A percentile compares a stretch with the other conserved stretches of the same genome.
Evolutionary conservation across 768 basidiomycete species (phyloP).

Genomic region (Favolaschia claudopus): DNA sequence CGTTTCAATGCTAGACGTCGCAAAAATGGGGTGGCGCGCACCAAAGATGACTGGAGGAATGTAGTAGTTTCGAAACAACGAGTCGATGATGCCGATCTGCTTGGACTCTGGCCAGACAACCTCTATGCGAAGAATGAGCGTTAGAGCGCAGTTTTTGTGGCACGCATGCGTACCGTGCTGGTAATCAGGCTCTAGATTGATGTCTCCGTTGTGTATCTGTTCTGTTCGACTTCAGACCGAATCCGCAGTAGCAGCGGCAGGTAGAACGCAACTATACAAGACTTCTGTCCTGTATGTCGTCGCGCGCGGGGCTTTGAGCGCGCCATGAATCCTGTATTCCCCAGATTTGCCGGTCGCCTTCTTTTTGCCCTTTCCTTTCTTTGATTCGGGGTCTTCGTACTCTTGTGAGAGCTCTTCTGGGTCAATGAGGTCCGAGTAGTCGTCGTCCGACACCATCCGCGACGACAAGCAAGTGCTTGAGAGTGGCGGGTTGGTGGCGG

Average conservation of each 20-base stretch:
- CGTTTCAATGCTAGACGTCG: constrained; percentile 13
- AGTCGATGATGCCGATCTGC: constrained; percentile 80
- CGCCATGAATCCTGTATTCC: constrained; percentile 40
- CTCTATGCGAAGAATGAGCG: constrained; percentile 44
- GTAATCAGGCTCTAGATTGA: constrained; percentile 79
- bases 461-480: too few relatives aligned
- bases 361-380: not conserved
- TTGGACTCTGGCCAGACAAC: constrained; percentile 84
- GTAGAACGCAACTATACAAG: too few relatives aligned
- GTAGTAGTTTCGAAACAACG: constrained; percentile 80
- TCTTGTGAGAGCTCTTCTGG: constrained; percentile 14
- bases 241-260: too few relatives aligned
- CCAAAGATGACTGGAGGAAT: constrained; percentile 79
- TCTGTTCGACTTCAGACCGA: constrained; percentile 46
- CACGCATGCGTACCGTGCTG: constrained; percentile 75
- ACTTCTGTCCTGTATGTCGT: constrained; percentile 54
- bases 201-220: constrained; percentile 66
- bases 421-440: constrained; percentile 16
- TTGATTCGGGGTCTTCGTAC: not conserved
- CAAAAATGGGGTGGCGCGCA: constrained; percentile 33
- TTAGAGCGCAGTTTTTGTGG: not conserved
- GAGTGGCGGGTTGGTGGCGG: too few relatives aligned
- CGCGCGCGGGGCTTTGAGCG: constrained; percentile 48
- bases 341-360: constrained; percentile 5
- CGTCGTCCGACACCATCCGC: constrained; percentile 10